phyloP scores from a whole-genome alignment of 202 grass and related monocot species.

The Brachypodium distachyon region DNA sequence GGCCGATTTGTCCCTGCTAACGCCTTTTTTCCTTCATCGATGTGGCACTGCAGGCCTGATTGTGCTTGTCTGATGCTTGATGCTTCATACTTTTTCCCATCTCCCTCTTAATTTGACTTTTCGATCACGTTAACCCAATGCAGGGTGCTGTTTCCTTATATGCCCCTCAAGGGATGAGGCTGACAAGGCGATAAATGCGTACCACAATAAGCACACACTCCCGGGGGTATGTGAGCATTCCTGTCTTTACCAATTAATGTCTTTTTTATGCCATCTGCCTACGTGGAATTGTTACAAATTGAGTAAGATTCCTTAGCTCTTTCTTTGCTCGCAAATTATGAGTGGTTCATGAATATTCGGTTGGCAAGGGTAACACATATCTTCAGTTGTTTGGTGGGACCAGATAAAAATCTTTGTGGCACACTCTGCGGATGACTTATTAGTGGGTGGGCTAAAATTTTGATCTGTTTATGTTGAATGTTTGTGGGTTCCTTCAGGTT shows the following conservation, averaged over 20 bases:
- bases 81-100: neutral
- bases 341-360: neutral
- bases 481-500: neutral
- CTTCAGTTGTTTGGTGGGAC: neutral
- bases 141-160: slow-evolving; percentile 98
- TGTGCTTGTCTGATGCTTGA: neutral
- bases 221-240: slow-evolving; percentile 59
- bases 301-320: slow-evolving; percentile 7
- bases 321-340: neutral
- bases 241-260: neutral
- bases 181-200: slow-evolving; percentile 73
- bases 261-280: neutral
- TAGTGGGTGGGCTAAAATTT: slow-evolving; percentile 3
- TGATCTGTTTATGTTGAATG: neutral
- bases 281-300: slow-evolving; percentile 9
- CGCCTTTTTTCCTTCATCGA: neutral
- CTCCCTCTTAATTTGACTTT: neutral
- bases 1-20: neutral
- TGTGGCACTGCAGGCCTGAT: neutral
- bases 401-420: slow-evolving; percentile 7
- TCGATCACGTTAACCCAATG: slow-evolving; percentile 14
- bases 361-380: neutral
- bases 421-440: neutral
- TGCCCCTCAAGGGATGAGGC: slow-evolving; percentile 85
- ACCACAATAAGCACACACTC: slow-evolving; percentile 93